A percentile compares a stretch with the other conserved stretches of the same genome.
phyloP scores from a whole-genome alignment of 257 asterid species.

The Fraxinus excelsior region DNA sequence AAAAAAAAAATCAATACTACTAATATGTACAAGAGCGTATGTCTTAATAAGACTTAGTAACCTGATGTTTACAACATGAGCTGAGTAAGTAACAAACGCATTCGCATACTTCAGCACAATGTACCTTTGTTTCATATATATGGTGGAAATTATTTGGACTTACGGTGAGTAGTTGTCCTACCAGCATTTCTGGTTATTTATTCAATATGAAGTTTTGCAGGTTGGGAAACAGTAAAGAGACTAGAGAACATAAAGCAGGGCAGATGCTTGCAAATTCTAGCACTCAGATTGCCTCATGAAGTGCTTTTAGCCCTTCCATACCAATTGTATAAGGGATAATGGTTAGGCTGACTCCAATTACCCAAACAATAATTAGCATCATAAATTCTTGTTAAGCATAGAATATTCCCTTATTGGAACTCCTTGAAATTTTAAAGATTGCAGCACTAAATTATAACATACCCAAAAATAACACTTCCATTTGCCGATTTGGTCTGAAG shows the following conservation, averaged over 20 bases:
- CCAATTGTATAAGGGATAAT: neutral
- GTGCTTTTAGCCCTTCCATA: neutral
- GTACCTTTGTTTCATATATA: neutral
- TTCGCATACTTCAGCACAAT: neutral
- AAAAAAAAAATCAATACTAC: neutral
- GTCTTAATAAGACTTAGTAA: neutral
- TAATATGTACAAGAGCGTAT: neutral
- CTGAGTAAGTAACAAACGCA: neutral
- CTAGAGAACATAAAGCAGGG: constrained; percentile 6
- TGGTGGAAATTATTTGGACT: neutral
- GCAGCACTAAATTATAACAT: constrained; percentile 31
- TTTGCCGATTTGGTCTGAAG: constrained; percentile 80
- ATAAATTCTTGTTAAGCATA: neutral
- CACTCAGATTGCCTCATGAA: constrained; percentile 16
- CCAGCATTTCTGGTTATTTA: neutral
- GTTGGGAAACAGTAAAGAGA: neutral
- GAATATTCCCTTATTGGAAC: constrained; percentile 11
- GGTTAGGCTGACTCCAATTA: too few relatives aligned
- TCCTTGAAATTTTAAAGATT: constrained; percentile 14
- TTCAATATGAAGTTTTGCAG: neutral
- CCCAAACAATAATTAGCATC: neutral
- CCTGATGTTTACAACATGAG: neutral
- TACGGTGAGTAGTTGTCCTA: neutral
- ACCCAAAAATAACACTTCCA: constrained; percentile 98
- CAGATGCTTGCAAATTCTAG: constrained; percentile 17